Conservation (phyloP, 2,329 filamentous ascomycete species). For the Aureobasidium sp. region DNA sequence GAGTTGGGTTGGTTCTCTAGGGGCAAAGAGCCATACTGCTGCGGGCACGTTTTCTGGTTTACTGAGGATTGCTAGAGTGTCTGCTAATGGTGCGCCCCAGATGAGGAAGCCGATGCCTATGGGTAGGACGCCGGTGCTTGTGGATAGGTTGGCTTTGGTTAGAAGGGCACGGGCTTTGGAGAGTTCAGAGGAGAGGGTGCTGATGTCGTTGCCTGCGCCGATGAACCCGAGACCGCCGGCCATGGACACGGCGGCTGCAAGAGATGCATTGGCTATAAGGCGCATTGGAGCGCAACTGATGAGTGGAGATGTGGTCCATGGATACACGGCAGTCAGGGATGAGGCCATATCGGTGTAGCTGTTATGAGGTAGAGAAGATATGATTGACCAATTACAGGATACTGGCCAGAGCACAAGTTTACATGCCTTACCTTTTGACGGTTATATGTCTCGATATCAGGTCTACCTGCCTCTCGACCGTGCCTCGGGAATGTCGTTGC, state of each 20-base stretch:
- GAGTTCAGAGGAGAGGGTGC: conserved; percentile 25
- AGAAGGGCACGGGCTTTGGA: conserved; percentile 22
- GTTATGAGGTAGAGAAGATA: not conserved
- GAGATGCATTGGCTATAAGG: conserved; percentile 48
- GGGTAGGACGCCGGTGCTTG: conserved; percentile 31
- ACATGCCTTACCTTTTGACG: not conserved
- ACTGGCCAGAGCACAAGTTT: not conserved
- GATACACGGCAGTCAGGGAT: conserved; percentile 37
- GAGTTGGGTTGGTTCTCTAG: conserved; percentile 35
- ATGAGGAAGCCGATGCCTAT: conserved; percentile 58
- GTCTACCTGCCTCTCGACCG: not conserved
- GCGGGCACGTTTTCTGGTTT: conserved; percentile 45
- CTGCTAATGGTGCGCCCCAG: conserved; percentile 36
- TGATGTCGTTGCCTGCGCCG: conserved; percentile 33
- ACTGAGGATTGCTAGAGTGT: conserved; percentile 45
- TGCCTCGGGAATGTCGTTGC: conserved; percentile 13
- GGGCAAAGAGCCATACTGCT: conserved; percentile 63
- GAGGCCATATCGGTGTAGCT: not conserved
- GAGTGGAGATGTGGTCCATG: conserved; percentile 53
- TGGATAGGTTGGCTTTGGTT: not conserved
- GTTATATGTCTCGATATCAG: not conserved
- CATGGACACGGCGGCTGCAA: conserved; percentile 55
- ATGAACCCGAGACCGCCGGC: conserved; percentile 43
- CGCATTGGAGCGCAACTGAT: conserved; percentile 64
- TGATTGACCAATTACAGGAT: not conserved